Evolutionary conservation across 2,329 filamentous ascomycete genomes (phyloP), one percentile per base, ranked within the genome.

Genomic region (Colletotrichum sp.): DNA sequence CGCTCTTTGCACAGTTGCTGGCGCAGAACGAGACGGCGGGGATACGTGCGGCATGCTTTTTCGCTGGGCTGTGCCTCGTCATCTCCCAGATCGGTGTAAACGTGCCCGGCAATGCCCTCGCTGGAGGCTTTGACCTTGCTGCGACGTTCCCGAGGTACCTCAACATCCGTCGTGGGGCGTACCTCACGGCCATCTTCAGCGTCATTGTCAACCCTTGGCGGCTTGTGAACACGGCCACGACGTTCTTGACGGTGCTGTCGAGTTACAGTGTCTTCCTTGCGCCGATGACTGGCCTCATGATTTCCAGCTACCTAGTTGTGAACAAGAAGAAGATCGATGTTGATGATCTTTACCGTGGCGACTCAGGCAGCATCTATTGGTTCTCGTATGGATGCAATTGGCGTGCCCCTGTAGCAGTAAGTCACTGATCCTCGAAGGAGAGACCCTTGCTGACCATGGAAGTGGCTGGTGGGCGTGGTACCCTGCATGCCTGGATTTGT

Each of bases 401-500:
- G 84, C 81, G 86, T 6, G 85, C 87, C 3, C 80, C 82, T 1
- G 79, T 83, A 28, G 84, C 86, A 32, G 85, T 86, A 79, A 78
- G 85, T 82, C 24, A n/a, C 9, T 26, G 13, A 59, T 15, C 12
- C 6, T 39, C 5, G 44, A 15, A 39, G 2, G 9, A 52, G 21
- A 52, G 21, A 9, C n/a, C n/a, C n/a, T n/a, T n/a, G n/a, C 75
- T 76, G 32, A 76, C 32, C 12, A 12, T 12, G 9, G 10, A 34
- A 87, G 84, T 88, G 87, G 85, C 72, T 84, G 24, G 78, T 83
- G 24, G 86, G 86, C 6, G 83, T 86, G 5, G 81, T 80, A 0
- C 87, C 87, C 1, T 83, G 82, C 5, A 76, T 88, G 65, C 87
- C 87, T 0, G 87, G 87, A 15, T 87, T 88, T 73, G 80, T 88